phyloP scores from a whole-genome alignment of 2,329 filamentous ascomycete genomes.

The Scedosporium boydii region DNA sequence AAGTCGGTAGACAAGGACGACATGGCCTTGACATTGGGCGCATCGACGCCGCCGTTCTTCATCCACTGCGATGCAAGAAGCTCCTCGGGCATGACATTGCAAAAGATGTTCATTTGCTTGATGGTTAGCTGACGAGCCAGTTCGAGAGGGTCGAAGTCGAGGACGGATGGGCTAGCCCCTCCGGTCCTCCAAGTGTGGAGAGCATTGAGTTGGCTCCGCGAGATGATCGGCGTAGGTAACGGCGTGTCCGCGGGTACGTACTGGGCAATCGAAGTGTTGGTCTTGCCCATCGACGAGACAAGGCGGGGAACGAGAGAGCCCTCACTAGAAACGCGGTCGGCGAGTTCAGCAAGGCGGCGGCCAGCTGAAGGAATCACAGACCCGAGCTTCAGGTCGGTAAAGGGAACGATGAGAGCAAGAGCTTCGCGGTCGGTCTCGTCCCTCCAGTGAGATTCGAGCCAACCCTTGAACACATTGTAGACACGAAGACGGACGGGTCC shows the following conservation, averaged over 20 bases:
- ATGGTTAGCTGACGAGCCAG: slow-evolving; percentile 86
- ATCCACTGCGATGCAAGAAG: slow-evolving; percentile 89
- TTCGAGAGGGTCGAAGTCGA: slow-evolving; percentile 88
- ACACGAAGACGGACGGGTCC: slow-evolving; percentile 79
- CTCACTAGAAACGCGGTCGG: slow-evolving; percentile 65
- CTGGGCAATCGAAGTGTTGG: slow-evolving; percentile 62
- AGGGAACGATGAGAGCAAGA: slow-evolving; percentile 65
- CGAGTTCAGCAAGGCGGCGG: slow-evolving; percentile 69
- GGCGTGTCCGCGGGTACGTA: slow-evolving; percentile 64
- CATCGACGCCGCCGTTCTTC: slow-evolving; percentile 70
- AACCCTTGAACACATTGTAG: slow-evolving; percentile 94
- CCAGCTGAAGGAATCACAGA: slow-evolving; percentile 65
- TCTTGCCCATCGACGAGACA: slow-evolving; percentile 81
- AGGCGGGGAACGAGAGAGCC: slow-evolving; percentile 72
- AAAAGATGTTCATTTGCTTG: slow-evolving; percentile 86
- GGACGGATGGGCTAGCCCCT: slow-evolving; percentile 58
- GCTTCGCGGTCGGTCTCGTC: slow-evolving; percentile 70
- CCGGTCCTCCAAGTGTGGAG: slow-evolving; percentile 68
- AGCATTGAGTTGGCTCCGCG: slow-evolving; percentile 64
- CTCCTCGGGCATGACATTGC: slow-evolving; percentile 84
- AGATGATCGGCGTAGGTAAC: slow-evolving; percentile 59
- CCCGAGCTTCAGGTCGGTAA: slow-evolving; percentile 65
- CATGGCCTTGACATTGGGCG: slow-evolving; percentile 89
- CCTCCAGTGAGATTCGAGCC: slow-evolving; percentile 94
- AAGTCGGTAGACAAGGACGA: slow-evolving; percentile 85